These are phyloP conservation scores for Eimeria tenella DNA, from an alignment of 169 alveolate species.

Conservation along the genomic window DNA sequence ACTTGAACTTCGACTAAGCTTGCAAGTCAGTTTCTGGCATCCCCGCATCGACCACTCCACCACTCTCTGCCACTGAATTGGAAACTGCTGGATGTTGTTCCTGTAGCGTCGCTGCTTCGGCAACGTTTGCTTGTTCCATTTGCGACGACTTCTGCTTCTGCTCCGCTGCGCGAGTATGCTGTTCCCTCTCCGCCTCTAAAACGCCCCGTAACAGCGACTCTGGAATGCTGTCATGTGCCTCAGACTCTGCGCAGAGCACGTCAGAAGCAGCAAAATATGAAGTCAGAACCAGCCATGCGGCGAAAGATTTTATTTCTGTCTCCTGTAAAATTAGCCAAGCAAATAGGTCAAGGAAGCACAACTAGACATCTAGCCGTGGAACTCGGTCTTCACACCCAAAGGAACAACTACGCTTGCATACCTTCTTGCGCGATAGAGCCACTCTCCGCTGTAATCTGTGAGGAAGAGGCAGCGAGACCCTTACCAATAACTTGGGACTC, in stretches of 20 bases:
- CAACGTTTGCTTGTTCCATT: not conserved
- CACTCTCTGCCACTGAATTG: not conserved
- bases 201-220: slow-evolving; percentile 57
- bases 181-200: slow-evolving; percentile 64
- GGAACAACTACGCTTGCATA: not conserved
- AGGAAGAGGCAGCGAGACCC: not conserved
- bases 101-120: not conserved
- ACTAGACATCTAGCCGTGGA: too few species aligned
- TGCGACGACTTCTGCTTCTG: slow-evolving; percentile 14
- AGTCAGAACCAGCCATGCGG: too few species aligned
- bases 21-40: not conserved
- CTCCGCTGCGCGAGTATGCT: slow-evolving; percentile 20
- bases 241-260: slow-evolving; percentile 18
- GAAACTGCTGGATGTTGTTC: not conserved
- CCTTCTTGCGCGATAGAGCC: slow-evolving; percentile 6
- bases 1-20: not conserved
- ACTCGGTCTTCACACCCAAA: not conserved
- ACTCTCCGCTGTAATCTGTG: not conserved
- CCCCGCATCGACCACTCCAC: not conserved
- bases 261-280: not conserved
- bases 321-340: too few species aligned
- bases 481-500: not conserved
- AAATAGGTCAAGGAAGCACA: too few species aligned
- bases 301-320: too few species aligned
- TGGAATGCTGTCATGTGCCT: not conserved